Base-by-base conservation (phyloP, 306 rosid genomes). In the Canavalia gladiata region DNA sequence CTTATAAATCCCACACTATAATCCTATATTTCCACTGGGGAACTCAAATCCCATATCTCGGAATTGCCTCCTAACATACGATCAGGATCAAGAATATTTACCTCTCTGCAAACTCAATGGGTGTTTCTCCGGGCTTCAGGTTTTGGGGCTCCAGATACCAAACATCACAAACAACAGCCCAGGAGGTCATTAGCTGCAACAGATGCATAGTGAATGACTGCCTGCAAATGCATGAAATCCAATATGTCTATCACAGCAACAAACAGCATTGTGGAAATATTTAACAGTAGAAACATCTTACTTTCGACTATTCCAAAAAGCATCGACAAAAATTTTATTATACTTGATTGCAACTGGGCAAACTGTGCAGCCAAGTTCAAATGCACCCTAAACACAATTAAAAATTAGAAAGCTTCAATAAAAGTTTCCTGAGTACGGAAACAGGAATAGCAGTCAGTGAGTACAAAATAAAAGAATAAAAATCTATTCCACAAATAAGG, bases 141-240 rank as follows among this genome's bases (percentile, higher is more conserved):
- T 75, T 88, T 85, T 95, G 97, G 9, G 99, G 99, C 89, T 95
- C 98, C 91, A 95, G 76, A 83, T 95, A 95, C 98, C 98, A 95
- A 80, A 95, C 99, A 84, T 95, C 99, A 88, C 97, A 95, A 80
- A 95, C 99, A 82, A 95, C 99, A 34, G 98, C 99, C 99, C 99
- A 95, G 1, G 98, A 95, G 43, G 98, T 95, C 99, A 93, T 95
- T 81, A 95, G 94, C 88, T 87, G 99, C 88, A 95, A 87, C 72
- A 95, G 93, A 88, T 95, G 99, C 87, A 8, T 91, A 43, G 97
- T 93, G 89, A 95, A 95, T 42, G 99, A 95, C 70, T 95, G 99
- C 94, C 99, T 95, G 92, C 72, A 87, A 76, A 75, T 78, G 51
- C 71, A 67, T 60, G 10, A 80, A 80, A 72, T 45, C 60, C 51